These are phyloP conservation scores for Chenopodium berlandieri DNA, from an alignment of 148 eudicot genomes.

Conservation along the genomic window DNA sequence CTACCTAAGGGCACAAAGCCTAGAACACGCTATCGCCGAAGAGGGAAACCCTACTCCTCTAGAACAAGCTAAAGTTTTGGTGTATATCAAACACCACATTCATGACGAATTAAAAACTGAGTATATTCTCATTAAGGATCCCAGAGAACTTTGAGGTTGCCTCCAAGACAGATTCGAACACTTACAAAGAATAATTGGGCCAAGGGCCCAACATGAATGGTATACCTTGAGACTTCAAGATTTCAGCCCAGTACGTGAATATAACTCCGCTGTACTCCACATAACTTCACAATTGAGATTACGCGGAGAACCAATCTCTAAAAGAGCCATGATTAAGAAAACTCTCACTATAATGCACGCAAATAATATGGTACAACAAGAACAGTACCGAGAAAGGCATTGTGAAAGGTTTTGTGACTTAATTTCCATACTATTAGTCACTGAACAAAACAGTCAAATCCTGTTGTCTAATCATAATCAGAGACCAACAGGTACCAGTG, in stretches of 20 bases:
- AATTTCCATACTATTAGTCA: too few species aligned
- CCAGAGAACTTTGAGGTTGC: background rate
- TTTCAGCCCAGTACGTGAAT: constrained; percentile 6
- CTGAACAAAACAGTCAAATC: too few species aligned
- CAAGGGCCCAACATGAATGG: constrained; percentile 9
- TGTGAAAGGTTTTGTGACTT: too few species aligned
- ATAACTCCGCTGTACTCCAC: background rate
- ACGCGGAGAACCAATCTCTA: background rate
- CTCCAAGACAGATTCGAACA: background rate
- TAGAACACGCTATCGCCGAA: background rate
- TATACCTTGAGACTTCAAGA: background rate
- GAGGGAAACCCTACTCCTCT: background rate
- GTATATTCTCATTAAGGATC: background rate
- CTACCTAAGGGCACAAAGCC: background rate
- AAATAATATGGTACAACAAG: too few species aligned
- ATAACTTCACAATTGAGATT: background rate
- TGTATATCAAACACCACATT: background rate
- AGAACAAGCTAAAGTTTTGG: too few species aligned
- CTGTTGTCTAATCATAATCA: background rate
- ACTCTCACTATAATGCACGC: constrained; percentile 1
- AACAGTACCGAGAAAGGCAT: too few species aligned
- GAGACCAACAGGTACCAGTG: background rate
- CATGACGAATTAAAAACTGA: background rate
- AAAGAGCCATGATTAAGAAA: constrained; percentile 1
- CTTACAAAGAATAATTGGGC: background rate